phyloP scores from a whole-genome alignment of 305 asterid genomes.

The Withania somnifera region DNA sequence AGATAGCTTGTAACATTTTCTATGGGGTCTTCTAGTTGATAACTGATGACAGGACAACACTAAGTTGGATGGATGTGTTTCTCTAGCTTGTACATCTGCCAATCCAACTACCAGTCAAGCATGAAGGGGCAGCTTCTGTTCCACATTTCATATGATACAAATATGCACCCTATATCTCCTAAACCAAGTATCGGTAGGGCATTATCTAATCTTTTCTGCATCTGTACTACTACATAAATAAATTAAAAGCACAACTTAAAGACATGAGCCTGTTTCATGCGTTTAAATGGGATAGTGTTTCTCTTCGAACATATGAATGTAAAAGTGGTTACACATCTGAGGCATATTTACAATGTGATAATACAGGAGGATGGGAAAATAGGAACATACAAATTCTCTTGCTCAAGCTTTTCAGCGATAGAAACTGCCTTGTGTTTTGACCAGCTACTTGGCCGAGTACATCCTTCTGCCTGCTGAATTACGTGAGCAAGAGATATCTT shows the following conservation, averaged over 20 bases:
- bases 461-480: constrained; percentile 85
- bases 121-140: neutral
- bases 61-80: neutral
- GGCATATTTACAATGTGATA: neutral
- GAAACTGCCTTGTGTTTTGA: constrained; percentile 83
- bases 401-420: constrained; percentile 93
- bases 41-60: neutral
- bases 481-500: constrained; percentile 91
- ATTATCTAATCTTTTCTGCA: neutral
- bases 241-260: neutral
- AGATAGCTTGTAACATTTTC: neutral
- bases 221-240: neutral
- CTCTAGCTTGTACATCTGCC: neutral
- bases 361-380: neutral
- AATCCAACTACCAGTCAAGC: neutral
- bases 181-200: neutral
- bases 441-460: constrained; percentile 68
- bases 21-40: neutral
- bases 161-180: neutral
- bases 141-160: neutral
- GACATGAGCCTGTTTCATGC: neutral
- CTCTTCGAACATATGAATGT: neutral
- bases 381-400: constrained; percentile 73
- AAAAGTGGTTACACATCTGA: neutral
- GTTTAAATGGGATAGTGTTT: neutral